These are phyloP conservation scores for Euphorbia peplus DNA, from an alignment of 345 rosid genomes.

Conservation along the genomic window DNA sequence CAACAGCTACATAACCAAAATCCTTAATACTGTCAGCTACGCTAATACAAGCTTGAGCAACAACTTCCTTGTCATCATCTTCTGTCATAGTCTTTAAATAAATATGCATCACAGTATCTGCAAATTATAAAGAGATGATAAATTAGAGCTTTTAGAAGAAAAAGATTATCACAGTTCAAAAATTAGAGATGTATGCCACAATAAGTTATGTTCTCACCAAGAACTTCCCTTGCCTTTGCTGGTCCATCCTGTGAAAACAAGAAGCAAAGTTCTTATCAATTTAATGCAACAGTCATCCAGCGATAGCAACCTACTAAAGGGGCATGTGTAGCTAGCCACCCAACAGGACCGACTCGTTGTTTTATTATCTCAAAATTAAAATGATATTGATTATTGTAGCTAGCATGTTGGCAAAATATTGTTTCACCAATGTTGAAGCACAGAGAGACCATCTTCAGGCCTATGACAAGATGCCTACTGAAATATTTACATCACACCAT, in stretches of 20 bases:
- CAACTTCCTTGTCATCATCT: conserved; percentile 98
- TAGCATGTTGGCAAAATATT: not conserved
- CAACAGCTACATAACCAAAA: conserved; percentile 68
- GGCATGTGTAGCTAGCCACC: not conserved
- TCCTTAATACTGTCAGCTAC: conserved; percentile 81
- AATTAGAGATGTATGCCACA: conserved; percentile 4
- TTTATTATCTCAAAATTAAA: not conserved
- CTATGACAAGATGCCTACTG: not conserved
- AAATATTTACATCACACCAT: not conserved
- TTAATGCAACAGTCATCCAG: not conserved
- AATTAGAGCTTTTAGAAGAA: conserved; percentile 14
- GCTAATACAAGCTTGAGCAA: conserved; percentile 90
- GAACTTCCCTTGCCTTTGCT: conserved; percentile 64
- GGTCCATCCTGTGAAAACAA: conserved; percentile 62
- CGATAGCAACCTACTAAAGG: not conserved
- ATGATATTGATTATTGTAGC: not conserved
- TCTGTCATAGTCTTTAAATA: conserved; percentile 78
- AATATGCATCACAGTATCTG: conserved; percentile 77
- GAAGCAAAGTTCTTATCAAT: conserved; percentile 13
- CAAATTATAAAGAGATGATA: conserved; percentile 23
- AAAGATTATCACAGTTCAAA: conserved; percentile 3
- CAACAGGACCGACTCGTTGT: not conserved
- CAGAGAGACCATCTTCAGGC: not conserved
- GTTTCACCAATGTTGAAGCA: not conserved
- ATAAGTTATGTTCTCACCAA: conserved; percentile 47